These are phyloP conservation scores for Prototheca stagnorum DNA, from an alignment of 163 green algal species.

Conservation along the genomic window DNA sequence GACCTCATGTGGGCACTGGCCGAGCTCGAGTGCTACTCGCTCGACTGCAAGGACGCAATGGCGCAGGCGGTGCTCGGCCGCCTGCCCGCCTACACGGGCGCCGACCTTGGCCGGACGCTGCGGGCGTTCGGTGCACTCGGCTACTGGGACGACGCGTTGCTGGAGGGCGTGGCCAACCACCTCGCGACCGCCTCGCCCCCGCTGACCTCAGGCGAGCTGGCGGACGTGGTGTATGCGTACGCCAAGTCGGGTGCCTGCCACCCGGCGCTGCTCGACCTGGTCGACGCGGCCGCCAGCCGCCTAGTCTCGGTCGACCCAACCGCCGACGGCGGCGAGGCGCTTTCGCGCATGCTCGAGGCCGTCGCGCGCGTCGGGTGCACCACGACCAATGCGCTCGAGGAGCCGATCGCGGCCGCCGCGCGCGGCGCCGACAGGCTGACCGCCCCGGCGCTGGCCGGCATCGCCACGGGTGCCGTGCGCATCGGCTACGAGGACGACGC, in stretches of 20 bases:
- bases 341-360: constrained; percentile 20
- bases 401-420: constrained; percentile 1
- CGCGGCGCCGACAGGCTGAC: no score
- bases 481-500: constrained; percentile 11
- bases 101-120: constrained; percentile 16
- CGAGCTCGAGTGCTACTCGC: constrained; percentile 15
- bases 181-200: constrained; percentile 3
- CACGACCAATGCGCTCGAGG: constrained; percentile 13
- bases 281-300: constrained; percentile 6
- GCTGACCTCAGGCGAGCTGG: constrained; percentile 21
- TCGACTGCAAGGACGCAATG: constrained; percentile 19
- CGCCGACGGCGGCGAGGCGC: constrained; percentile 5
- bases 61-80: constrained; percentile 4
- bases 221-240: constrained; percentile 16
- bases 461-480: neutral
- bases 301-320: constrained; percentile 14
- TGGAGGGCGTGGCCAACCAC: constrained; percentile 14
- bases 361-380: constrained; percentile 16
- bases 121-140: constrained; percentile 13
- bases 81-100: constrained; percentile 14
- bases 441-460: neutral
- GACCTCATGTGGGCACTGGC: constrained; percentile 3
- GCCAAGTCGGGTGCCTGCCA: constrained; percentile 17
- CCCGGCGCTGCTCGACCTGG: constrained; percentile 14
- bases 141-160: constrained; percentile 21